phyloP scores from a whole-genome alignment of 345 rosid species.

The rapeseed (Brassica napus) region Da-Ae NC_063440.1:21044501-21045000 shows the following conservation, averaged over 20 bases:
- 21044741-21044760: constrained; percentile 14
- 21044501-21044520: neutral
- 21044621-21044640: neutral
- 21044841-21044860: neutral
- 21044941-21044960: neutral
- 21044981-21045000: too few species aligned
- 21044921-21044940: neutral
- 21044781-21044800: constrained; percentile 9
- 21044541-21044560: constrained; percentile 22
- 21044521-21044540: neutral
- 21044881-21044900: neutral
- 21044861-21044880: neutral
- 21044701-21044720: neutral
- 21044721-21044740: too few species aligned
- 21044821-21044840: too few species aligned
- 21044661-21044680: too few species aligned
- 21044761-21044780: constrained; percentile 12
- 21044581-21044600: neutral
- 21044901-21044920: neutral
- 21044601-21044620: constrained; percentile 20
- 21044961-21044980: neutral
- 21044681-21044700: too few species aligned
- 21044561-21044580: neutral
- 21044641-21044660: neutral
- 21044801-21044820: too few species aligned